phyloP scores from a whole-genome alignment of 495 filamentous ascomycete species.

The Talaromyces thailandensis region DNA sequence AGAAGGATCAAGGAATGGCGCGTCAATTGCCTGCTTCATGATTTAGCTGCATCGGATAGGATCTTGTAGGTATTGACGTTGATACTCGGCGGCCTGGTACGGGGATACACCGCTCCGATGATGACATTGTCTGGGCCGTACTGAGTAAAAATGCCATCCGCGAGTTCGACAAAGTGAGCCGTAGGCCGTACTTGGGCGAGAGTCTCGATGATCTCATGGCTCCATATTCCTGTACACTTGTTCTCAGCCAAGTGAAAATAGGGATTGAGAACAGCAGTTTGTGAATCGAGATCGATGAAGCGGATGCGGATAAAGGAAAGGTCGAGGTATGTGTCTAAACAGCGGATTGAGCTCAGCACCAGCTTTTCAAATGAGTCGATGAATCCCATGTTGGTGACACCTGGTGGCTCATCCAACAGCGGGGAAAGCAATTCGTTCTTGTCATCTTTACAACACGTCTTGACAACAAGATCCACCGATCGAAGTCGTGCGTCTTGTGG shows the following conservation, averaged over 20 bases:
- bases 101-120: constrained; percentile 22
- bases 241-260: constrained; percentile 52
- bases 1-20: not conserved
- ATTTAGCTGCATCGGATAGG: constrained; percentile 26
- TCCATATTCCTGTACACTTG: constrained; percentile 59
- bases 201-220: constrained; percentile 48
- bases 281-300: constrained; percentile 61
- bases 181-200: constrained; percentile 44
- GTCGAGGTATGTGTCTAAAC: constrained; percentile 40
- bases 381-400: constrained; percentile 59
- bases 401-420: constrained; percentile 43
- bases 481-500: constrained; percentile 35
- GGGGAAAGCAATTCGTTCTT: constrained; percentile 12
- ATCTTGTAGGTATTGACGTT: constrained; percentile 23
- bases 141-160: constrained; percentile 40
- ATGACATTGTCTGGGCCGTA: constrained; percentile 21
- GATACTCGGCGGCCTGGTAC: constrained; percentile 22
- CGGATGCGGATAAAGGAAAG: constrained; percentile 56
- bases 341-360: constrained; percentile 48
- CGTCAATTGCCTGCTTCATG: constrained; percentile 3
- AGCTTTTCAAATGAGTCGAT: constrained; percentile 57
- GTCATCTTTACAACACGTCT: constrained; percentile 55
- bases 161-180: constrained; percentile 46
- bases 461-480: constrained; percentile 59
- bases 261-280: constrained; percentile 47